Evolutionary conservation across 345 rosid species (phyloP).

Genomic region (Excoecaria agallocha): DNA sequence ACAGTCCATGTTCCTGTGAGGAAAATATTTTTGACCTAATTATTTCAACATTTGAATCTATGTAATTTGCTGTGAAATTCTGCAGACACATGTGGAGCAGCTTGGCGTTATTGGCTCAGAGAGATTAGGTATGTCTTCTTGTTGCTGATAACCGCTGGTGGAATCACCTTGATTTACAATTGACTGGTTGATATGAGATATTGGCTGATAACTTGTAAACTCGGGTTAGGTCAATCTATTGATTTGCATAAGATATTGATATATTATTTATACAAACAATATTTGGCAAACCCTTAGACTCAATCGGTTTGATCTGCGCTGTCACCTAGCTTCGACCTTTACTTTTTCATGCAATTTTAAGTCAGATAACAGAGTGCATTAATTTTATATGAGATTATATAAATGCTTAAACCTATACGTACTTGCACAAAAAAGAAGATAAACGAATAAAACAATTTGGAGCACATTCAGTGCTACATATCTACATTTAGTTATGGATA

Average conservation of each 20-base stretch:
- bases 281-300: not conserved
- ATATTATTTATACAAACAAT: too few relatives aligned
- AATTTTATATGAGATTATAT: not conserved
- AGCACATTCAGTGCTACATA: not conserved
- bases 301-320: not conserved
- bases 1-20: not conserved
- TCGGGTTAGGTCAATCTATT: not conserved
- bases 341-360: not conserved
- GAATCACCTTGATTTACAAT: not conserved
- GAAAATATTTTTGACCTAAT: not conserved
- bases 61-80: conserved; percentile 5
- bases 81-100: conserved; percentile 44
- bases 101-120: conserved; percentile 35
- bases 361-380: not conserved
- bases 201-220: not conserved
- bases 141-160: not conserved
- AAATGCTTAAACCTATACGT: not conserved
- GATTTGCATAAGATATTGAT: not conserved
- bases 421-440: not conserved
- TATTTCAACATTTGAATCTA: not conserved
- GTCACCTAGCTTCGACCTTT: not conserved
- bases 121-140: conserved; percentile 37
- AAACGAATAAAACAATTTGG: not conserved
- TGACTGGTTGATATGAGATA: not conserved
- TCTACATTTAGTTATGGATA: not conserved